A percentile compares a stretch with the other conserved stretches of the same genome.
Conservation (phyloP, 2,329 filamentous ascomycete genomes). For the Pezicula radicicola region DNA sequence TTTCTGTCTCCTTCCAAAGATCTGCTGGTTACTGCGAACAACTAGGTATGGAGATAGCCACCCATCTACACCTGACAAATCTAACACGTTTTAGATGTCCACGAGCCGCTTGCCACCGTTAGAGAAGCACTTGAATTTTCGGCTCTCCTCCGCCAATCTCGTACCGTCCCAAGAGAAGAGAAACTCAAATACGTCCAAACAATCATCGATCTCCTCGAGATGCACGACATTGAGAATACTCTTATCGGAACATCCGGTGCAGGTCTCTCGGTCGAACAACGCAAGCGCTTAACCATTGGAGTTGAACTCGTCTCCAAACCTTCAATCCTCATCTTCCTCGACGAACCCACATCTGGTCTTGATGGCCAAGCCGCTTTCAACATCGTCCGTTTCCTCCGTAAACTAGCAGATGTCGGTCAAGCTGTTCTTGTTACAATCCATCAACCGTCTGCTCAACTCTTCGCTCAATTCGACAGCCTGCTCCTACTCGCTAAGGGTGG, state of each 20-base stretch:
- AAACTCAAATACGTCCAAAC: slow-evolving; percentile 87
- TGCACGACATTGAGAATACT: slow-evolving; percentile 64
- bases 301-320: slow-evolving; percentile 56
- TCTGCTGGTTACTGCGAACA: slow-evolving; percentile 77
- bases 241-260: slow-evolving; percentile 62
- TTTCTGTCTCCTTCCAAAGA: slow-evolving; percentile 81
- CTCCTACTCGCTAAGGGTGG: slow-evolving; percentile 64
- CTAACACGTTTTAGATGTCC: too few species aligned
- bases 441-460: slow-evolving; percentile 51
- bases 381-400: slow-evolving; percentile 59
- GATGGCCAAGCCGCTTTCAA: slow-evolving; percentile 63
- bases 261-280: slow-evolving; percentile 59
- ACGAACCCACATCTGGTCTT: slow-evolving; percentile 59
- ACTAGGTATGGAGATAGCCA: slow-evolving; percentile 52
- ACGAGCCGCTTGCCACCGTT: slow-evolving; percentile 52
- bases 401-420: slow-evolving; percentile 53
- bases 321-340: slow-evolving; percentile 57
- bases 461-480: slow-evolving; percentile 56
- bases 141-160: slow-evolving; percentile 83
- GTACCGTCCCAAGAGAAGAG: slow-evolving; percentile 65
- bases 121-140: slow-evolving; percentile 86
- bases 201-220: slow-evolving; percentile 60
- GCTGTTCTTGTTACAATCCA: slow-evolving; percentile 54
- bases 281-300: slow-evolving; percentile 61
- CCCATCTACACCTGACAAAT: too few species aligned